Evolutionary conservation across 345 rosid genomes (phyloP), one percentile per base, ranked within the genome.

Genomic region (Noccaea caerulescens): DNA sequence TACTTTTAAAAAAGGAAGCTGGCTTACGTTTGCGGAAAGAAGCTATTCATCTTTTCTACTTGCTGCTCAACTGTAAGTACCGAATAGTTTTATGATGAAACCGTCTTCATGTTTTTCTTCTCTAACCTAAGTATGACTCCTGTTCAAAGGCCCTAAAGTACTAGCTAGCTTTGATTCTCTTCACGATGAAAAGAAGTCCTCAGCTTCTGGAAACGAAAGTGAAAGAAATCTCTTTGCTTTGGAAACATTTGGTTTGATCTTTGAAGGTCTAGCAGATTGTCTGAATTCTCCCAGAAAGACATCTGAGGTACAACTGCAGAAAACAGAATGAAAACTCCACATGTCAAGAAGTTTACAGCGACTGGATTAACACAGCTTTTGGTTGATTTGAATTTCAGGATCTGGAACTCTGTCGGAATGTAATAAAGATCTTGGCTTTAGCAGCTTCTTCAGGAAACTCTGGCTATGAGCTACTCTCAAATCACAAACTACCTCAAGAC

Each of bases 251-350:
- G 56, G 68, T 71, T 50, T 63, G 63, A 78, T 87, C 82, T 82
- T 86, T 13, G 84, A 82, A 58, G 87, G 95, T 46, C 77, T 94
- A 86, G 95, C 90, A 57, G 85, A 81, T 64, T 94, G 97, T 73
- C 18, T 89, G 33, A 47, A 82, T 63, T 82, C 82, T 77, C 56
- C 77, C 16, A 84, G 88, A 72, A 42, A 69, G 79, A 69, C 79
- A 69, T 76, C 75, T 63, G 46, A 76, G 75, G 79, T 76, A 69
- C 25, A 46, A 32, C 18, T 16, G 3, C 1, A 7, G 0, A 14
- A 34, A 54, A 37, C 13, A 12, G 1, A 10, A 38, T 27, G 20
- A 54, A 10, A 39, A 18, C 30, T 23, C 37, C 20, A 38, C 33
- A 4, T 63, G 59, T 46, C 66, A 47, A 61, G 46, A 62, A 38